Evolutionary conservation across 2,329 filamentous ascomycete genomes (phyloP).

Genomic region (Didymella keratinophila): DNA sequence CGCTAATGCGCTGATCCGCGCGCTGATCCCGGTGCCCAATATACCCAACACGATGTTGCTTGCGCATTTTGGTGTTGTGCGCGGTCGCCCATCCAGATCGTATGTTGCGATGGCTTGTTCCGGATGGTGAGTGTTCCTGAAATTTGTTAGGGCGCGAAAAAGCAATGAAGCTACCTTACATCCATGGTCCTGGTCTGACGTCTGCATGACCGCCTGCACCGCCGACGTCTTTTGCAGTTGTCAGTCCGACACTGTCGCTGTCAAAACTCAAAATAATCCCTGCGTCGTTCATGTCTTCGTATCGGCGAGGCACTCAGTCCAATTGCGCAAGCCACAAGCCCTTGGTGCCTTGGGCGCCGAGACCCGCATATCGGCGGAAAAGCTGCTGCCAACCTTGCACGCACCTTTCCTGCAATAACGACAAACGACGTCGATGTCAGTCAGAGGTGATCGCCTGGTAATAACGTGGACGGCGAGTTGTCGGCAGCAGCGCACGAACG

Average conservation of each 20-base stretch:
- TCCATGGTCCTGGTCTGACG: not conserved
- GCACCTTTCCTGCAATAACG: not conserved
- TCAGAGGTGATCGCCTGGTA: not conserved
- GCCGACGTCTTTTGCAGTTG: not conserved
- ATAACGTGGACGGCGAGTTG: not conserved
- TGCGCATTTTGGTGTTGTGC: not conserved
- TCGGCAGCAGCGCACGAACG: not conserved
- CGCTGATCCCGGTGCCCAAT: conserved; percentile 2
- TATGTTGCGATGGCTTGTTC: not conserved
- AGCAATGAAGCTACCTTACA: not conserved
- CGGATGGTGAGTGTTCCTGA: not conserved
- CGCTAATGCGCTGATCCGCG: conserved; percentile 4
- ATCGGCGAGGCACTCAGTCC: not conserved
- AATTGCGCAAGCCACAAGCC: not conserved
- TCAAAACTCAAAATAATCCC: not conserved
- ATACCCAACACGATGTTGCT: conserved; percentile 1
- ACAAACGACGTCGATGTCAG: not conserved
- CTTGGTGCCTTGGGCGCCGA: not conserved
- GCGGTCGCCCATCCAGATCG: not conserved
- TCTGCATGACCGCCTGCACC: not conserved
- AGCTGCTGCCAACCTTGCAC: not conserved
- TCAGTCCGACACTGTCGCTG: not conserved
- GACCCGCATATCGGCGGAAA: not conserved
- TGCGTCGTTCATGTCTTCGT: not conserved
- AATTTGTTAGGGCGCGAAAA: not conserved